Evolutionary conservation across 2,329 filamentous ascomycete genomes (phyloP).

Genomic region (Colletotrichum phormii): DNA sequence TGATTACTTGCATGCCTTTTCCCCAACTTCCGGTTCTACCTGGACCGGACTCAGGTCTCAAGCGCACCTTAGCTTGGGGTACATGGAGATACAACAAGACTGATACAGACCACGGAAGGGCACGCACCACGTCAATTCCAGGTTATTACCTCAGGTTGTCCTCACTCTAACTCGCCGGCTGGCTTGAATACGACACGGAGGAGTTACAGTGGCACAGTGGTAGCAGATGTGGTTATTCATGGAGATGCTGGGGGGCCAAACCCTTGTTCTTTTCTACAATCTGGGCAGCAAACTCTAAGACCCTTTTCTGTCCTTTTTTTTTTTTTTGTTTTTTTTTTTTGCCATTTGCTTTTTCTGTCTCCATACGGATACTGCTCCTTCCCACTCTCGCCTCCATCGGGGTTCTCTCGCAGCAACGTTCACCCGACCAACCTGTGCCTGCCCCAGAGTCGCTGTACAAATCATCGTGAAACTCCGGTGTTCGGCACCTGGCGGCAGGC

Average conservation of each 20-base stretch:
- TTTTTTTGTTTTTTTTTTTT: neutral
- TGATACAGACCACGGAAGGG: neutral
- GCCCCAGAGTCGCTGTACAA: neutral
- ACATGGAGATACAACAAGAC: slow-evolving; percentile 9
- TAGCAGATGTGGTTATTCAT: slow-evolving; percentile 6
- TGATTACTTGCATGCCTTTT: slow-evolving; percentile 24
- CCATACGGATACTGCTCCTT: neutral
- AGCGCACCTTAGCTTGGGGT: slow-evolving; percentile 16
- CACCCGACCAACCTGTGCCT: neutral
- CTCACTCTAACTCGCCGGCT: neutral
- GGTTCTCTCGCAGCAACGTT: neutral
- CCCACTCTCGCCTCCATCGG: neutral
- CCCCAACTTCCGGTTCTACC: slow-evolving; percentile 15
- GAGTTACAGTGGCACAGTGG: neutral
- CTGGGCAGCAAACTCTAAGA: neutral
- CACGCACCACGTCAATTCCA: slow-evolving; percentile 13
- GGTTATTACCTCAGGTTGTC: slow-evolving; percentile 9
- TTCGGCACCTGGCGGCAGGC: neutral
- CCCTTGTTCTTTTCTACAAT: neutral
- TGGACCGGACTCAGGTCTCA: slow-evolving; percentile 1
- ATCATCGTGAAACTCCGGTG: neutral
- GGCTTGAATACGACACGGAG: neutral
- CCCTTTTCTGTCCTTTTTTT: neutral
- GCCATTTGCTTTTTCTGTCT: neutral
- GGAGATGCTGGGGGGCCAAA: neutral